These are phyloP conservation scores for Fusarium sp. DNA, from an alignment of 2,329 filamentous ascomycete species.

Conservation along the genomic window DNA sequence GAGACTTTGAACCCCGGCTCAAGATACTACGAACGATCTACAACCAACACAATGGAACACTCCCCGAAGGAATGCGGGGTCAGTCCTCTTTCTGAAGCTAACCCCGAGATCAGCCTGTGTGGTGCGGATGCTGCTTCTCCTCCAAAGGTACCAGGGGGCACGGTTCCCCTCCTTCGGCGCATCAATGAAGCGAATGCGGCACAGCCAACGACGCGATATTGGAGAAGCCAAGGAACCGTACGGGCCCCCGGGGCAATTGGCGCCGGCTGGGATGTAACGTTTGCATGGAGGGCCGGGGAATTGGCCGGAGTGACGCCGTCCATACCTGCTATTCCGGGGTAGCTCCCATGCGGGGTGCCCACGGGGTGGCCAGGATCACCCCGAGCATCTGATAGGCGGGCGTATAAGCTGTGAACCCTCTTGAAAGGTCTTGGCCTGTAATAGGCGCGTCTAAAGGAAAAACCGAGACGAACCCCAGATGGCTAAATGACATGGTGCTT, in stretches of 20 bases:
- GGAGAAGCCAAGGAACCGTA: constrained; percentile 9
- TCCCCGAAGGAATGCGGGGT: neutral
- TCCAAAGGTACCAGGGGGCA: neutral
- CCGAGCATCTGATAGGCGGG: constrained; percentile 9
- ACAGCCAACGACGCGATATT: constrained; percentile 26
- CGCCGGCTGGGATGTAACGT: constrained; percentile 30
- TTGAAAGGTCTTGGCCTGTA: neutral
- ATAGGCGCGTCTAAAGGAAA: constrained; percentile 33
- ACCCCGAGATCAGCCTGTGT: neutral
- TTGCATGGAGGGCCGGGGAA: constrained; percentile 7
- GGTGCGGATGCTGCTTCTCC: neutral
- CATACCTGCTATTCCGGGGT: constrained; percentile 28
- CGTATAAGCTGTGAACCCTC: constrained; percentile 1
- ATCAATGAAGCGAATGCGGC: constrained; percentile 11
- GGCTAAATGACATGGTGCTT: constrained; percentile 32
- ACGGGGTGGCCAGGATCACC: constrained; percentile 6
- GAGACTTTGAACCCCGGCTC: neutral
- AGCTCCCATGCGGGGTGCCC: constrained; percentile 8
- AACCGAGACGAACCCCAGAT: constrained; percentile 31
- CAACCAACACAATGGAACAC: neutral
- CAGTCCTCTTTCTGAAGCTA: neutral
- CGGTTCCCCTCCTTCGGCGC: neutral
- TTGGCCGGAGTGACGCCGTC: constrained; percentile 38
- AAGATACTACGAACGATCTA: neutral
- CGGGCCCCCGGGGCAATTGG: constrained; percentile 29